Percentiles rank a stretch among this genome's conserved stretches.
phyloP scores from a whole-genome alignment of 371 early-diverging fungal species.

The Lichtheimia ramosa region DNA sequence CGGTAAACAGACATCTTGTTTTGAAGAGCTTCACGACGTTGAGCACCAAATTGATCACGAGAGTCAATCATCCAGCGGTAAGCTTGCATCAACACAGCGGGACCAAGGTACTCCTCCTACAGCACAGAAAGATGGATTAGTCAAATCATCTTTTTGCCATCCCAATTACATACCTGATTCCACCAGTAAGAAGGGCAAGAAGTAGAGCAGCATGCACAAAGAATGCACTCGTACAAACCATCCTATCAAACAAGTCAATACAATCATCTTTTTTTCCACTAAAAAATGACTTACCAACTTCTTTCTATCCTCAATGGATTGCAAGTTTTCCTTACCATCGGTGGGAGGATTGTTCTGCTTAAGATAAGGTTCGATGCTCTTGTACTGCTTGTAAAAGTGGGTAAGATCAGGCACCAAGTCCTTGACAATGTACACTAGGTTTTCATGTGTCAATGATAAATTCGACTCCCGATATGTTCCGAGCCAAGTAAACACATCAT shows the following conservation, averaged over 20 bases:
- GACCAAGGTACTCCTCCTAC: constrained; percentile 88
- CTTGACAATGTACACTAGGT: constrained; percentile 78
- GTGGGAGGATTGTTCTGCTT: constrained; percentile 79
- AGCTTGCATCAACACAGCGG: constrained; percentile 95
- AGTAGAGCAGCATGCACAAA: constrained; percentile 97
- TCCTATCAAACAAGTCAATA: constrained; percentile 49
- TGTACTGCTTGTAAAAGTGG: constrained; percentile 96
- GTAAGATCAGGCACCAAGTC: constrained; percentile 91
- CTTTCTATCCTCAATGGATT: constrained; percentile 90
- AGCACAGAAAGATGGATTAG: background rate
- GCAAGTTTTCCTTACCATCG: constrained; percentile 83
- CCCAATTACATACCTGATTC: constrained; percentile 57
- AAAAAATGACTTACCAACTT: constrained; percentile 63
- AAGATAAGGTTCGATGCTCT: constrained; percentile 91
- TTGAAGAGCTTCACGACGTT: constrained; percentile 89
- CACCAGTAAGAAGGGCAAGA: constrained; percentile 98
- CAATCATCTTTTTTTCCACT: background rate
- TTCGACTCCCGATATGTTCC: constrained; percentile 11
- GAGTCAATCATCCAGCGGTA: constrained; percentile 98
- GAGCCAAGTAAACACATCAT: constrained; percentile 1
- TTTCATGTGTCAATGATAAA: constrained; percentile 12
- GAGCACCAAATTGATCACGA: constrained; percentile 89
- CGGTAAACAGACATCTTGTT: constrained; percentile 95
- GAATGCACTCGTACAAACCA: constrained; percentile 97
- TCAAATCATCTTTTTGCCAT: too few relatives aligned